Conservation (phyloP, 306 rosid genomes). For the Arachis stenosperma region DNA sequence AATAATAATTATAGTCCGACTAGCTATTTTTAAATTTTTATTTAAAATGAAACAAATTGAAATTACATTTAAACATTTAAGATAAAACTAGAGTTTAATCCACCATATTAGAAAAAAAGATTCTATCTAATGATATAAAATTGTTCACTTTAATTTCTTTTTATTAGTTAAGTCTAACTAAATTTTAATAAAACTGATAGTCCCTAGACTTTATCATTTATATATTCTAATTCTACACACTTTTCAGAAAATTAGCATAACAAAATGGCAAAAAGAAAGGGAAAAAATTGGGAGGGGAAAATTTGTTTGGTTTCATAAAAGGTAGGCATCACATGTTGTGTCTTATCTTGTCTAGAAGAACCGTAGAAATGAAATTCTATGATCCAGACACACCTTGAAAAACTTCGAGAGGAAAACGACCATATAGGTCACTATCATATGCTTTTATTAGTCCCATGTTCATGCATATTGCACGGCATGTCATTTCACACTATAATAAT, state of each 20-base stretch:
- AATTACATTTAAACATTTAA: too few relatives aligned
- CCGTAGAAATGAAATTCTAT: constrained; percentile 15
- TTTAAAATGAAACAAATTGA: too few relatives aligned
- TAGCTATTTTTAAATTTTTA: too few relatives aligned
- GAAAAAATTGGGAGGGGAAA: not conserved
- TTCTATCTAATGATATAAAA: too few relatives aligned
- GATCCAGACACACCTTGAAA: constrained; percentile 18
- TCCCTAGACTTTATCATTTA: too few relatives aligned
- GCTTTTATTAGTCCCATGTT: constrained; percentile 36
- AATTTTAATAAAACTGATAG: too few relatives aligned
- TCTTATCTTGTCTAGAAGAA: constrained; percentile 30
- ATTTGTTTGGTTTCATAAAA: constrained; percentile 10
- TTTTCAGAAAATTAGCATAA: constrained; percentile 14
- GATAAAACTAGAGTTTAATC: too few relatives aligned
- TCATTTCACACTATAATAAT: not conserved
- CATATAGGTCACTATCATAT: constrained; percentile 15
- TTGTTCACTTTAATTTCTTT: too few relatives aligned
- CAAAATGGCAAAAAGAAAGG: not conserved
- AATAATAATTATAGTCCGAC: too few relatives aligned
- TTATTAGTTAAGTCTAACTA: too few relatives aligned
- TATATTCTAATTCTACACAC: not conserved
- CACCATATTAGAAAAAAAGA: too few relatives aligned
- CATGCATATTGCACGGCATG: constrained; percentile 8
- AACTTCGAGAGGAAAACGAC: not conserved
- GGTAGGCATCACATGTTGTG: constrained; percentile 51